Evolutionary conservation across 2,329 filamentous ascomycete species (phyloP).

Genomic region (Bimuria novae-zelandiae): DNA sequence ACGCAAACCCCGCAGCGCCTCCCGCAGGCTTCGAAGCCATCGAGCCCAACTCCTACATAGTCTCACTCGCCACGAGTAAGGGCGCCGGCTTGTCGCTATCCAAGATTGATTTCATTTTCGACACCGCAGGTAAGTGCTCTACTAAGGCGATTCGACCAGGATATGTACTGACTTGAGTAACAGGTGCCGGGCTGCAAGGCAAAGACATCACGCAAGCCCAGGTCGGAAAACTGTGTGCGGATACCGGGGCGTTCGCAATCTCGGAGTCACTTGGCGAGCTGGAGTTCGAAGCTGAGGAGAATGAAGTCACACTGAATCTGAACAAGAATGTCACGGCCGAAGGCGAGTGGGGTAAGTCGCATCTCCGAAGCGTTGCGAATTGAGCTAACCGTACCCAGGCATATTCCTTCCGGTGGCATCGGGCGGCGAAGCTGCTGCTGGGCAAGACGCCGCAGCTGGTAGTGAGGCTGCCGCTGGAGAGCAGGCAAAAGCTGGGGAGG

Average conservation of each 20-base stretch:
- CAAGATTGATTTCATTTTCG: conserved; percentile 32
- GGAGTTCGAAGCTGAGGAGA: conserved; percentile 30
- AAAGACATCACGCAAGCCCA: conserved; percentile 26
- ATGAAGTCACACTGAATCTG: conserved; percentile 28
- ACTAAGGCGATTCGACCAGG: background rate
- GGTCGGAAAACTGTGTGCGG: conserved; percentile 25
- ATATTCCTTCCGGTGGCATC: background rate
- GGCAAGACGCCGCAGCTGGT: too few relatives aligned
- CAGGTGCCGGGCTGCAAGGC: conserved; percentile 19
- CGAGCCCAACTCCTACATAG: conserved; percentile 23
- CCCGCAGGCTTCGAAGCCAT: conserved; percentile 28
- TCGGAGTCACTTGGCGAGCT: conserved; percentile 22
- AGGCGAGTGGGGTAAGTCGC: conserved; percentile 27
- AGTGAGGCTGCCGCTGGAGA: too few relatives aligned
- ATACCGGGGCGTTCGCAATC: conserved; percentile 25
- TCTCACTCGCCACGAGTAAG: conserved; percentile 23
- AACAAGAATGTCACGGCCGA: conserved; percentile 30
- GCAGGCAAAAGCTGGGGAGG: too few relatives aligned
- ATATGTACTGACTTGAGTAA: background rate
- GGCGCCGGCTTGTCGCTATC: conserved; percentile 25
- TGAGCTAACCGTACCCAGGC: background rate
- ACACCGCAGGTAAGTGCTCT: conserved; percentile 16
- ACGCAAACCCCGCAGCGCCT: conserved; percentile 17
- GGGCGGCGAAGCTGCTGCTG: background rate
- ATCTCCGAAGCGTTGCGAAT: background rate